Percentiles rank a stretch among this genome's conserved stretches.
Evolutionary conservation across 129 eudicot genomes (phyloP).

Genomic region (Solidago caesia): DNA sequence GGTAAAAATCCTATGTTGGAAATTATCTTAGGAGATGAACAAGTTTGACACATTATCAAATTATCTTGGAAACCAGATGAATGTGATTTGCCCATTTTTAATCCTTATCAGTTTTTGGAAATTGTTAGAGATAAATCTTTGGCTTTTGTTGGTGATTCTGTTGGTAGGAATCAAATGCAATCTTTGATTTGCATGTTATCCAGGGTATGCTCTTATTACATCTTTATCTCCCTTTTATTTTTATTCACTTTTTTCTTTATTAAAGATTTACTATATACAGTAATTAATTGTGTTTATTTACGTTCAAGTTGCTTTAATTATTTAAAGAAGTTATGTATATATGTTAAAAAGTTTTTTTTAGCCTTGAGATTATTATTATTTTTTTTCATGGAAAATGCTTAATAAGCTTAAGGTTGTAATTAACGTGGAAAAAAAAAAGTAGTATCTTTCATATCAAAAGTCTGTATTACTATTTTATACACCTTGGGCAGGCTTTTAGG

Average conservation of each 20-base stretch:
- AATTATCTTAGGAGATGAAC: too few species aligned
- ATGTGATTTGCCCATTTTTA: slow-evolving; percentile 60
- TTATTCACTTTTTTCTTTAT: too few species aligned
- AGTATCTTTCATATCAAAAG: not conserved
- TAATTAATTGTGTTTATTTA: too few species aligned
- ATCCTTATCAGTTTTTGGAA: slow-evolving; percentile 52
- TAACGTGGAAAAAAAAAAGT: slow-evolving; percentile 83
- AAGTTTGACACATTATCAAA: too few species aligned
- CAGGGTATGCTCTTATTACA: slow-evolving; percentile 31
- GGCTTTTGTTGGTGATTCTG: slow-evolving; percentile 83
- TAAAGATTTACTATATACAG: too few species aligned
- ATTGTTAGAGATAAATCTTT: slow-evolving; percentile 68
- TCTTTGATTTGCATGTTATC: slow-evolving; percentile 67
- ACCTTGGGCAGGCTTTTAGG: too few species aligned
- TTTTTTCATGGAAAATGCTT: slow-evolving; percentile 55
- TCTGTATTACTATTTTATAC: too few species aligned
- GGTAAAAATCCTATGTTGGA: too few species aligned
- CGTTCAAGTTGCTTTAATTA: too few species aligned
- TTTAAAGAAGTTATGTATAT: too few species aligned
- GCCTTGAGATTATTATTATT: not conserved
- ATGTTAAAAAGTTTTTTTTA: not conserved
- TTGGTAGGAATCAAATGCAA: slow-evolving; percentile 82
- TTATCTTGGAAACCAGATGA: slow-evolving; percentile 79
- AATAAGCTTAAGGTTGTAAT: slow-evolving; percentile 50
- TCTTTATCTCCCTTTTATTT: not conserved